These are phyloP conservation scores for Malus orientalis DNA, from an alignment of 306 rosid genomes.

Conservation along the genomic window DNA sequence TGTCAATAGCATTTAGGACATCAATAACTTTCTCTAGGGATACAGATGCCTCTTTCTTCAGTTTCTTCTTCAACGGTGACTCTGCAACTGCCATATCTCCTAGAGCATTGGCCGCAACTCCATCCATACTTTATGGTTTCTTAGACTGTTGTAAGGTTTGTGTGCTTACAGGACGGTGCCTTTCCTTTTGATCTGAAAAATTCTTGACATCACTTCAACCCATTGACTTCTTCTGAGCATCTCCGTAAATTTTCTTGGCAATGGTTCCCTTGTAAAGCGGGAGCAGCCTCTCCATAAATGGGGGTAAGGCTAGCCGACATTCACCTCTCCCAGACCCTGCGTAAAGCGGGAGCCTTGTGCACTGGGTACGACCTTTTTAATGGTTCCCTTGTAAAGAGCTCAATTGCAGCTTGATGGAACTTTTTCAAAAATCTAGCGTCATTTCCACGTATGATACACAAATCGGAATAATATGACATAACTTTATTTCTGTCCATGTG, in stretches of 20 bases:
- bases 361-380: background rate
- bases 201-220: constrained; percentile 11
- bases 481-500: constrained; percentile 31
- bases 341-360: no score
- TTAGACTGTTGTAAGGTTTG: constrained; percentile 16
- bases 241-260: constrained; percentile 11
- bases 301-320: no score
- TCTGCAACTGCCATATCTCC: constrained; percentile 29
- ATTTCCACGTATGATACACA: constrained; percentile 38
- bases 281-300: no score
- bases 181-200: constrained; percentile 16
- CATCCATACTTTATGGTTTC: constrained; percentile 21
- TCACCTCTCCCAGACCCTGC: no score
- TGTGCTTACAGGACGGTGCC: constrained; percentile 15
- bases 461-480: constrained; percentile 39
- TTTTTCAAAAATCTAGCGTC: constrained; percentile 15
- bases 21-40: constrained; percentile 26
- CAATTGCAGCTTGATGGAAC: constrained; percentile 8
- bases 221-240: constrained; percentile 13
- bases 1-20: constrained; percentile 33
- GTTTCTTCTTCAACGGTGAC: constrained; percentile 36
- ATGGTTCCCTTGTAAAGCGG: constrained; percentile 8
- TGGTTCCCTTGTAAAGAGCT: constrained; percentile 18
- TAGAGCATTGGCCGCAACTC: constrained; percentile 17
- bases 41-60: constrained; percentile 37